phyloP scores from a whole-genome alignment of 768 basidiomycete genomes.

The Lactifluus rugatus region DNA sequence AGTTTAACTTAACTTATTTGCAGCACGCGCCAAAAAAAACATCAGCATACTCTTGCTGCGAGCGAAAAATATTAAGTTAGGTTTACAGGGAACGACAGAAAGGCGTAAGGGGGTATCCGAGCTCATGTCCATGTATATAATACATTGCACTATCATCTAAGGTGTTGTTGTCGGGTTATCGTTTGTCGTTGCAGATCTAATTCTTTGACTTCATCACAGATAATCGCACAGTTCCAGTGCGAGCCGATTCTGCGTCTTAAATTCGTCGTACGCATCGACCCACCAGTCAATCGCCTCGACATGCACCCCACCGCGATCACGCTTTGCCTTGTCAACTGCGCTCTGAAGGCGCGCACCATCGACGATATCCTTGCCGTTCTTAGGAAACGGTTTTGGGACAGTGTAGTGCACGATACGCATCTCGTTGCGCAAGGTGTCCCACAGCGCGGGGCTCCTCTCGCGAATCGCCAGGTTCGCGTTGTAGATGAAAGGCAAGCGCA shows the following conservation, averaged over 20 bases:
- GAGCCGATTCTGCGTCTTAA: slow-evolving; percentile 11
- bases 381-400: slow-evolving; percentile 24
- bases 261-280: slow-evolving; percentile 21
- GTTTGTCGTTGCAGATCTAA: no score
- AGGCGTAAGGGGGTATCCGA: not conserved
- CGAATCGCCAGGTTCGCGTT: slow-evolving; percentile 32
- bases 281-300: slow-evolving; percentile 24
- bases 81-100: not conserved
- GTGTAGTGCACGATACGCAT: slow-evolving; percentile 30
- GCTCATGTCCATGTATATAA: no score
- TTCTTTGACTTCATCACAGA: not conserved
- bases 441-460: slow-evolving; percentile 25
- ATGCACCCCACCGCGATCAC: slow-evolving; percentile 11
- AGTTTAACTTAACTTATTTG: not conserved
- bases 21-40: not conserved
- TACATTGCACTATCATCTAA: no score
- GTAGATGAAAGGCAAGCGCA: slow-evolving; percentile 29
- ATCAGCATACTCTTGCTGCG: not conserved
- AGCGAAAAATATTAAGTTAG: not conserved
- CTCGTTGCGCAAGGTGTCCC: slow-evolving; percentile 26
- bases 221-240: slow-evolving; percentile 1
- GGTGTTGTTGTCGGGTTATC: no score
- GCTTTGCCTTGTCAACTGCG: slow-evolving; percentile 18
- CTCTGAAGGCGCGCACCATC: slow-evolving; percentile 19
- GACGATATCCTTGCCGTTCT: slow-evolving; percentile 19